phyloP scores from a whole-genome alignment of 202 grass and related monocot genomes.

The Brachypodium distachyon region DNA sequence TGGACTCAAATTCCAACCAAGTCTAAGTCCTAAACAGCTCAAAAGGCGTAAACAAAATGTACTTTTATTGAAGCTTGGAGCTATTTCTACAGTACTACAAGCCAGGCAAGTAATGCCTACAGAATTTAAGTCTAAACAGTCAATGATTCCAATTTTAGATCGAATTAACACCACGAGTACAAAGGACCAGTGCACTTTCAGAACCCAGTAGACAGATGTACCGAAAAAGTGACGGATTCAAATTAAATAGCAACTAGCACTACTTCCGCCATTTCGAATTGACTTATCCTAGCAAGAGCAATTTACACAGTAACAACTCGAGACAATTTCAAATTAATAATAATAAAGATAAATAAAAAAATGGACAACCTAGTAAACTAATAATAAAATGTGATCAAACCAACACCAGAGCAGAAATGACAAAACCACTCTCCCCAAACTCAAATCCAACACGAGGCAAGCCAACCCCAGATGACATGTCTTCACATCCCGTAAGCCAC shows the following conservation, averaged over 20 bases:
- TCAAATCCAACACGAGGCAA: not conserved
- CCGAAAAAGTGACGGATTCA: not conserved
- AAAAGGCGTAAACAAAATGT: not conserved
- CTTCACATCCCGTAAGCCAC: not conserved
- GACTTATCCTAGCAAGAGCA: not conserved
- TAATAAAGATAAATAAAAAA: not conserved
- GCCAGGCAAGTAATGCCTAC: not conserved
- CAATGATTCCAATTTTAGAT: not conserved
- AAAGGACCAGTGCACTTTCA: not conserved
- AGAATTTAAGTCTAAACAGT: not conserved
- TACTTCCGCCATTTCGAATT: not conserved
- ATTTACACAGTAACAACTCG: not conserved
- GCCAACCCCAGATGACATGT: too few relatives aligned
- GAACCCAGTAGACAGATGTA: not conserved
- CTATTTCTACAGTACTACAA: not conserved
- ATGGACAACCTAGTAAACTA: not conserved
- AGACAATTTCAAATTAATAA: not conserved
- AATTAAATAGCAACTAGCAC: not conserved
- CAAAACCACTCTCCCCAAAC: not conserved
- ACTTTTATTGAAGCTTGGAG: conserved; percentile 7
- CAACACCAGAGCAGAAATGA: not conserved
- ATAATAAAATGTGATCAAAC: not conserved
- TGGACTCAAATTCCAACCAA: not conserved
- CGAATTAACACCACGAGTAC: not conserved
- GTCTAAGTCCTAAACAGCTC: not conserved